These are phyloP conservation scores for Mycena vulgaris DNA, from an alignment of 768 basidiomycete species.

Conservation along the genomic window DNA sequence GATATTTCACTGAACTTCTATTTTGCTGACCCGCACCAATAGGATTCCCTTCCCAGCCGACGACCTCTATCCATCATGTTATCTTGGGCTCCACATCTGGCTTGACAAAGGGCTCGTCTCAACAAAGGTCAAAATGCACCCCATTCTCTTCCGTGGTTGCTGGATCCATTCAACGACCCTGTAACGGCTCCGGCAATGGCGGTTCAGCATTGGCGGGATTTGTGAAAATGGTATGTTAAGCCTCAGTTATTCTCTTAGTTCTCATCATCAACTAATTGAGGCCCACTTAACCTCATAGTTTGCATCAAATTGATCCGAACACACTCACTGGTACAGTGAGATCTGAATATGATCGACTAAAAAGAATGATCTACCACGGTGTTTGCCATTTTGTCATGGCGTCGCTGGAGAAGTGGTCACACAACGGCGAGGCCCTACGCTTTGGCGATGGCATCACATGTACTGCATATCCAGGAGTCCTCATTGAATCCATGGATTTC, in stretches of 20 bases:
- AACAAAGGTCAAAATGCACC: constrained; percentile 12
- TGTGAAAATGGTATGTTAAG: not conserved
- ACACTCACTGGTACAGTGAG: not conserved
- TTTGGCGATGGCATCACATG: not conserved
- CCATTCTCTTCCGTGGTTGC: constrained; percentile 1
- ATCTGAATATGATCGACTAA: not conserved
- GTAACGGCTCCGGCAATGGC: not conserved
- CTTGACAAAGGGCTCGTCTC: constrained; percentile 4
- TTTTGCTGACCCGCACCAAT: not conserved
- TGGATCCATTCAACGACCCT: not conserved
- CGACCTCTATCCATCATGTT: not conserved
- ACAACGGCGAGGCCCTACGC: not conserved
- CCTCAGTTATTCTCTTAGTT: not conserved
- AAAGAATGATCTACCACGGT: not conserved
- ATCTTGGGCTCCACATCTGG: not conserved
- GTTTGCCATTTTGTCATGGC: not conserved
- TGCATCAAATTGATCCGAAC: not conserved
- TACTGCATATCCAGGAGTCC: constrained; percentile 22
- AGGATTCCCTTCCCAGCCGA: not conserved
- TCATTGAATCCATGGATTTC: constrained; percentile 33
- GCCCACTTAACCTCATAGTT: no score
- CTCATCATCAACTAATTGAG: no score
- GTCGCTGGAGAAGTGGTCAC: not conserved
- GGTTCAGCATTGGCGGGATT: not conserved
- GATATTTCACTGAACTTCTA: no score